Conservation (phyloP, 2,329 filamentous ascomycete species). For the Magnaporthiopsis incrustans region DNA sequence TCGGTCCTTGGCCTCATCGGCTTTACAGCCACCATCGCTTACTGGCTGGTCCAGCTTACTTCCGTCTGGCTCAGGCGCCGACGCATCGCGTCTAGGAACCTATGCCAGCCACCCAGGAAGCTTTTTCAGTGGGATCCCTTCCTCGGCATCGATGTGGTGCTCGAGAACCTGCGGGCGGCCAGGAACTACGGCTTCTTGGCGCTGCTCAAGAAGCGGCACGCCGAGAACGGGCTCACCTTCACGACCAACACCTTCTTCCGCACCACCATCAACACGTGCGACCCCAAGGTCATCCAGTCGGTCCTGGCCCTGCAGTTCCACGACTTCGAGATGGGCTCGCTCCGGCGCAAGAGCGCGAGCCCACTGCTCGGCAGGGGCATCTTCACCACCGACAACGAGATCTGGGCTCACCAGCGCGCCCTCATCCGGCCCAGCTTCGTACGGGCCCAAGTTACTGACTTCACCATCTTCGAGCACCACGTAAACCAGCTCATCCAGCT, state of each 20-base stretch:
- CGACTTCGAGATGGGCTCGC: constrained; percentile 1
- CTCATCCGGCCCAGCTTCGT: constrained; percentile 47
- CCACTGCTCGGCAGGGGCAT: constrained; percentile 37
- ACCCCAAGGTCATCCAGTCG: neutral
- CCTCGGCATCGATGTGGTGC: neutral
- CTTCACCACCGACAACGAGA: constrained; percentile 45
- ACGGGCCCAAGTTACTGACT: constrained; percentile 54
- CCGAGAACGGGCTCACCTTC: neutral
- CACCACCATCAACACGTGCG: neutral
- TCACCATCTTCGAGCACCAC: constrained; percentile 66
- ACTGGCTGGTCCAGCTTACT: neutral
- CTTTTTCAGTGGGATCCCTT: neutral
- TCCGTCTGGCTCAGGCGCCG: neutral
- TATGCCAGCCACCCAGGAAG: neutral
- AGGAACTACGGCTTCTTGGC: neutral
- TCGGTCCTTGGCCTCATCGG: too few species aligned
- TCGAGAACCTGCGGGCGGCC: neutral
- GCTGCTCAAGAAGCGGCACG: neutral
- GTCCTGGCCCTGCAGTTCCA: neutral
- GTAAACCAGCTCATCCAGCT: constrained; percentile 50
- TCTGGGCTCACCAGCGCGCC: constrained; percentile 42
- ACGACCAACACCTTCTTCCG: neutral
- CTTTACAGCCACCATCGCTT: neutral
- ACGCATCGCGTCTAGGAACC: neutral
- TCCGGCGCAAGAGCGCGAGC: neutral